Base-by-base conservation (phyloP, 495 filamentous ascomycete genomes). In the Tuber magnatum region DNA sequence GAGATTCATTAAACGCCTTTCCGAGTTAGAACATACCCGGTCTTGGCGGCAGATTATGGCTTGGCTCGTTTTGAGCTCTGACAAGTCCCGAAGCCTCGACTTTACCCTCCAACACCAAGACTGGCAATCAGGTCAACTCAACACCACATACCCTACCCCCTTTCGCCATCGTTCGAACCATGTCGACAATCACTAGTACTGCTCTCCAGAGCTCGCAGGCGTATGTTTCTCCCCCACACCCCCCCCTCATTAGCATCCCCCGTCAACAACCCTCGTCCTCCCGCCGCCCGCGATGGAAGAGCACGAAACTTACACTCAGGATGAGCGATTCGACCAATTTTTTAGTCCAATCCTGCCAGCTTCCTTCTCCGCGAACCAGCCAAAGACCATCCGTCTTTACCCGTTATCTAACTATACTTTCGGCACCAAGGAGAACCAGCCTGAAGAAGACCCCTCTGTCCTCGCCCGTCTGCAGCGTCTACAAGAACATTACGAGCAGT, bases 371-470 rank as follows among this genome's bases (percentile, higher is more conserved):
- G 90, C 87, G 61, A 92, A 94, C 83, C 95, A 99, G 85, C 93
- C 95, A 51, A 86, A 90, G 76, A 94, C 94, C 1, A 94, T 99
- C 80, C 93, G 93, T 72, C 88, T 99, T 12, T 99, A 94, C 84
- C 95, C 95, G 32, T 88, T 99, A 42, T 97, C 93, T 78, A 98
- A 97, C 86, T 98, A 99, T 87, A 97, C 94, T 56, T 98, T 99
- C 83, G 94, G 94, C 74, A 96, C 94, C 28, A 99, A 99, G 85
- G 95, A 97, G 85, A 94, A 90, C 16, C 95, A 99, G 84, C 95
- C 95, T 3, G 95, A 99, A 84, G 95, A 99, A 84, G 95, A 99
- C 82, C 94, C 94, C 5, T 97, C 93, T 5, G 95, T 99, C 10
- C 87, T 96, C 70, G 94, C 94, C 42, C 93, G 95, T 7, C 88